Evolutionary conservation across 176 grass and related monocot genomes (phyloP).

Genomic region (Triticum urartu): DNA sequence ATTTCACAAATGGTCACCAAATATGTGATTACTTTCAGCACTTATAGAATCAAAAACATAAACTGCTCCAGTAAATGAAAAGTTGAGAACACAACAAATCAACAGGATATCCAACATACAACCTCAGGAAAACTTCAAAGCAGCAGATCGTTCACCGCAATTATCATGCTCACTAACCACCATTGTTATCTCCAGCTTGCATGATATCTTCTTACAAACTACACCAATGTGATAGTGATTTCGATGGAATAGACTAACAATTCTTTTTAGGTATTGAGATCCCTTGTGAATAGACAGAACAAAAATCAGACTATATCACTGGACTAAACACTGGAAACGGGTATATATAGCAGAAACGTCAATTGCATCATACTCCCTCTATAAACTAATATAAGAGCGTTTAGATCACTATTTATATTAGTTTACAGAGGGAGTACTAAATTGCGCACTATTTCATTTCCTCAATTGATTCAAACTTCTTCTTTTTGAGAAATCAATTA

Average conservation of each 20-base stretch:
- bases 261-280: not conserved
- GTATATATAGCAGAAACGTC: not conserved
- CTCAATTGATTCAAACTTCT: not conserved
- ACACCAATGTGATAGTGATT: not conserved
- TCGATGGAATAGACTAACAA: not conserved
- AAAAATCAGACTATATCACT: not conserved
- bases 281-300: not conserved
- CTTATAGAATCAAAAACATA: not conserved
- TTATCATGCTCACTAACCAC: not conserved
- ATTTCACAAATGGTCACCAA: not conserved
- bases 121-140: not conserved
- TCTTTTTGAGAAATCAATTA: not conserved
- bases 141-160: not conserved
- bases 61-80: slow-evolving; percentile 18
- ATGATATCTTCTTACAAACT: not conserved
- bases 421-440: not conserved
- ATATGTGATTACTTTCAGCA: not conserved
- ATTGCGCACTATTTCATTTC: not conserved
- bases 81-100: not conserved
- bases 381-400: too few relatives aligned
- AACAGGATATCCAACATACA: not conserved
- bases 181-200: not conserved
- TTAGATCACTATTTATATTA: too few relatives aligned
- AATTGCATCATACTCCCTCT: not conserved
- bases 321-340: not conserved